A percentile compares a stretch with the other conserved stretches of the same genome.
These are phyloP conservation scores for Phytophthora sp. DNA, from an alignment of 352 stramenopile species.

Conservation along the genomic window DNA sequence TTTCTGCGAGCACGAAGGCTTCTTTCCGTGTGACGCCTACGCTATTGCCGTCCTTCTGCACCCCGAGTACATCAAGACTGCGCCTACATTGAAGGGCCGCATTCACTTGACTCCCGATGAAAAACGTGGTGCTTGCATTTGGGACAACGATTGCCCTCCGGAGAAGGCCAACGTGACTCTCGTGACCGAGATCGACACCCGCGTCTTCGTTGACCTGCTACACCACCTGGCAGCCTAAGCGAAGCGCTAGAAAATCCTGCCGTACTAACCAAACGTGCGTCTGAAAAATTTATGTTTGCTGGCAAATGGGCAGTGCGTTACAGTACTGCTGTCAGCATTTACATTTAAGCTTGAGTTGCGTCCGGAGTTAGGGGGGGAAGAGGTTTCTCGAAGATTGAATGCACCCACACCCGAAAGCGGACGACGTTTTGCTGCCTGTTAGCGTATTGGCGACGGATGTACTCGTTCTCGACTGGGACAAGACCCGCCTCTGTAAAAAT, in stretches of 20 bases:
- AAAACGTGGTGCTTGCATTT: slow-evolving; percentile 57
- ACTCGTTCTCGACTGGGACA: slow-evolving; percentile 77
- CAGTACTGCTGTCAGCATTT: slow-evolving; percentile 9
- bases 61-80: slow-evolving; percentile 55
- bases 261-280: slow-evolving; percentile 5
- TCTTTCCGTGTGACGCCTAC: slow-evolving; percentile 79
- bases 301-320: background rate
- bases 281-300: slow-evolving; percentile 21
- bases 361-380: slow-evolving; percentile 1
- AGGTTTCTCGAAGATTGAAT: slow-evolving; percentile 87
- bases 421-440: slow-evolving; percentile 88
- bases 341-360: slow-evolving; percentile 1
- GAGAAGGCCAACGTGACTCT: slow-evolving; percentile 69
- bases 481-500: slow-evolving; percentile 70
- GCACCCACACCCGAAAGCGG: slow-evolving; percentile 90
- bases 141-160: slow-evolving; percentile 36
- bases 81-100: slow-evolving; percentile 45
- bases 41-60: slow-evolving; percentile 71
- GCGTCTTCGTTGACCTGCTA: slow-evolving; percentile 67
- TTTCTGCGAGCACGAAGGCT: slow-evolving; percentile 49
- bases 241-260: background rate
- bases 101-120: slow-evolving; percentile 66
- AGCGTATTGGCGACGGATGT: slow-evolving; percentile 88
- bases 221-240: slow-evolving; percentile 43
- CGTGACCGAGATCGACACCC: slow-evolving; percentile 64